Evolutionary conservation across 1,284 basidiomycete species (phyloP).

Genomic region (Rhizopogon hawkerae): DNA sequence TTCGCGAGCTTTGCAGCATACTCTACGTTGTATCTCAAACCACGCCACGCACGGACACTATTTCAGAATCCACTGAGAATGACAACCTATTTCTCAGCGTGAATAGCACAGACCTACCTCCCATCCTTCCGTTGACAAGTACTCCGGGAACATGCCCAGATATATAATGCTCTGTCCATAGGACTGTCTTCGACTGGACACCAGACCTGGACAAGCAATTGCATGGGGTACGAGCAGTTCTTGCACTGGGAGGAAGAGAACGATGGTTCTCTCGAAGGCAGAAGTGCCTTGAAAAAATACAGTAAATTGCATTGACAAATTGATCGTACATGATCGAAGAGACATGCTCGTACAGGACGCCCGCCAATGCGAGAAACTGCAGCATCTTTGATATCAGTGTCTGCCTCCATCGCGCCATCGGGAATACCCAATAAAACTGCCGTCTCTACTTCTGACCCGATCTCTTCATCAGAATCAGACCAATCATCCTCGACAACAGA

Average conservation of each 20-base stretch:
- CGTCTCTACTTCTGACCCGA: slow-evolving; percentile 49
- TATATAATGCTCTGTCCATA: slow-evolving; percentile 71
- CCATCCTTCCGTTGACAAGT: slow-evolving; percentile 65
- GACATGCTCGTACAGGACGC: slow-evolving; percentile 65
- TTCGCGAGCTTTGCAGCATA: slow-evolving; percentile 65
- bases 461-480: slow-evolving; percentile 71
- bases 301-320: slow-evolving; percentile 24
- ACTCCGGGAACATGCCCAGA: slow-evolving; percentile 67
- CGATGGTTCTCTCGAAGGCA: slow-evolving; percentile 45
- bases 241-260: slow-evolving; percentile 58
- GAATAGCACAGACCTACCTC: slow-evolving; percentile 42
- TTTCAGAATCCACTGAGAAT: slow-evolving; percentile 13
- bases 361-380: slow-evolving; percentile 81
- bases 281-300: slow-evolving; percentile 42
- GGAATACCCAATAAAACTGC: slow-evolving; percentile 69
- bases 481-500: slow-evolving; percentile 45
- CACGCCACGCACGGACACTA: slow-evolving; percentile 74
- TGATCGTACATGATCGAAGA: slow-evolving; percentile 32
- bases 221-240: slow-evolving; percentile 61
- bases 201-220: slow-evolving; percentile 76
- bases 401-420: slow-evolving; percentile 53
- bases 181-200: slow-evolving; percentile 77
- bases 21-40: slow-evolving; percentile 56
- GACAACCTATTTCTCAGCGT: background rate
- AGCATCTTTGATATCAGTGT: slow-evolving; percentile 55